Evolutionary conservation across 108 stramenopile species (phyloP), one percentile per base, ranked within the genome.

Genomic region (Pseudonitzschia pungens): DNA sequence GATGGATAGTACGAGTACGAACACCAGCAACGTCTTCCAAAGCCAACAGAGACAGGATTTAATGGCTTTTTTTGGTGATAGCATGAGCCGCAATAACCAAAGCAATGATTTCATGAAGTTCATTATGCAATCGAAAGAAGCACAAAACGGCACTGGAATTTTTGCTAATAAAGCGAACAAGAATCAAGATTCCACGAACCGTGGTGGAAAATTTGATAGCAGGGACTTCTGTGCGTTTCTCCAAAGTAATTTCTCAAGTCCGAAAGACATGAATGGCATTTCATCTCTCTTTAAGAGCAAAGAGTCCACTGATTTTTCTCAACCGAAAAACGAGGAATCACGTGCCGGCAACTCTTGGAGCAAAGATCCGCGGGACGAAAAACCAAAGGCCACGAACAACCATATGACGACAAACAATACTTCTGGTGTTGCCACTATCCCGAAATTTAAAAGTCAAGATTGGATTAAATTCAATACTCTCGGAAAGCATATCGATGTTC

Each of bases 241-340:
- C 45, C 45, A 48, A 2, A 14, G 14, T 18, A 48, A 48, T 18
- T 11, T 18, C 1, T 2, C 18, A 12, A 4, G 14, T 2, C 14
- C 7, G 45, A 48, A 48, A 48, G 45, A 48, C 14, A 10, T 12
- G 45, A 48, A 48, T 48, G 45, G 45, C 3, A 8, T 18, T 18
- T 4, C 45, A 48, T 48, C 18, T 11, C 16, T 18, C 14, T 48
- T 18, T 11, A 18, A 18, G 16, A 48, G 45, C 16, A 48, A 14
- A 12, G 18, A 58, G 7, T 64, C 73, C 12, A 79, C 64, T 43
- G 72, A 73, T 50, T 67, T 41, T n/a, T 67, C 68, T 28, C 26
- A 74, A 51, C 74, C 73, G 60, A 79, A 74, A 59, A 79, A 73
- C 52, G 70, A 45, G 28, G 73, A 79, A n/a, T 48, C 71, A 6